These are phyloP conservation scores for Mycena latifolia DNA, from an alignment of 768 basidiomycete genomes.

Conservation along the genomic window DNA sequence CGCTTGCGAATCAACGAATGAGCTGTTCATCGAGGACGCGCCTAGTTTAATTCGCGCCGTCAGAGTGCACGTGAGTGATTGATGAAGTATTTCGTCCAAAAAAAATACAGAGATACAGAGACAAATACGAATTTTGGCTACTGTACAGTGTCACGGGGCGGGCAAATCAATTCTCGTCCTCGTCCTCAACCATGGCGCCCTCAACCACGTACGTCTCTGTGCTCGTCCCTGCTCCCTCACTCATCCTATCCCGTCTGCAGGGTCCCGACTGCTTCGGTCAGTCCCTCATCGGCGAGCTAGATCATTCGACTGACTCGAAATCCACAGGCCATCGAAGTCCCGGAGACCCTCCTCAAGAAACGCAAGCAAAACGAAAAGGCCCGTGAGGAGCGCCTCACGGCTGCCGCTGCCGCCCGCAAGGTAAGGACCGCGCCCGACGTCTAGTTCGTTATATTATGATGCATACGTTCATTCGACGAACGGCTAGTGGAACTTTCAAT, in stretches of 20 bases:
- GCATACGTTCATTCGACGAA: constrained; percentile 81
- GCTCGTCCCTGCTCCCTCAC: not conserved
- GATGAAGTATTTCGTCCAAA: not conserved
- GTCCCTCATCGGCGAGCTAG: constrained; percentile 35
- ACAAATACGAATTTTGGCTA: not conserved
- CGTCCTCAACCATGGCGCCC: constrained; percentile 68
- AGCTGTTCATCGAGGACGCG: no score
- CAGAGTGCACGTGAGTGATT: no score
- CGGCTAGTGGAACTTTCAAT: constrained; percentile 77
- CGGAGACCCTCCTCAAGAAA: constrained; percentile 99
- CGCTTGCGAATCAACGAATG: no score
- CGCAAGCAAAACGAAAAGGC: constrained; percentile 98
- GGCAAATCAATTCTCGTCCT: not conserved
- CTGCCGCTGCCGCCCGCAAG: constrained; percentile 89
- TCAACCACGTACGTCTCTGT: constrained; percentile 60
- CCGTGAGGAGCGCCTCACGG: constrained; percentile 91
- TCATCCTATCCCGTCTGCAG: constrained; percentile 41
- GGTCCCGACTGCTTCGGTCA: constrained; percentile 71
- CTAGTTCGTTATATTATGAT: constrained; percentile 65
- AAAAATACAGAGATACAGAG: no score
- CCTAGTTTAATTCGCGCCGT: no score
- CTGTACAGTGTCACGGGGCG: not conserved
- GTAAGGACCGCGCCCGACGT: constrained; percentile 59
- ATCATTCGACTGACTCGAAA: constrained; percentile 15
- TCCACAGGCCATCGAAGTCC: constrained; percentile 91